phyloP scores from a whole-genome alignment of 1,284 basidiomycete species.

The Rhodotorula sp. region DNA sequence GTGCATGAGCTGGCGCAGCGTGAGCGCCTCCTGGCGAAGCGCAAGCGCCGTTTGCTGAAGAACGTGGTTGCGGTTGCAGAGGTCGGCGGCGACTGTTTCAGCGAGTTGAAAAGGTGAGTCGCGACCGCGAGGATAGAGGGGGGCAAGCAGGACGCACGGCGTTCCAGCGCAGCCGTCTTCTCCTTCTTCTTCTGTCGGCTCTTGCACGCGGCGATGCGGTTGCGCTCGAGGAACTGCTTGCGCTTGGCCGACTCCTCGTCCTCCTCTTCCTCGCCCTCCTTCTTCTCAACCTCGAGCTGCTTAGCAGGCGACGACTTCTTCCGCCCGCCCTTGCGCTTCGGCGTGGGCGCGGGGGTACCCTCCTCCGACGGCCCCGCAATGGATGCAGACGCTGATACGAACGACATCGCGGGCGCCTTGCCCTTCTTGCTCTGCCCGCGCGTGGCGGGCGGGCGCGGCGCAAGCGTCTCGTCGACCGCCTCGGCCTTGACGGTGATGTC shows the following conservation, averaged over 20 bases:
- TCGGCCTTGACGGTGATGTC: constrained; percentile 9
- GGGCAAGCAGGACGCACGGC: constrained; percentile 10
- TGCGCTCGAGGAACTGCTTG: constrained; percentile 37
- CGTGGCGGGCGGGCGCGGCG: constrained; percentile 10
- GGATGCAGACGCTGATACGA: neutral
- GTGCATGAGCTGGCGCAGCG: constrained; percentile 31
- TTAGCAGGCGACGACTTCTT: neutral
- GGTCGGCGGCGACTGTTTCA: constrained; percentile 27
- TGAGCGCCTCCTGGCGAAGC: constrained; percentile 27
- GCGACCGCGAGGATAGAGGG: no score
- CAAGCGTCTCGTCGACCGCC: neutral
- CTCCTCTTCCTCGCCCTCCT: constrained; percentile 9
- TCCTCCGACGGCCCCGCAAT: neutral
- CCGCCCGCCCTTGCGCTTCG: constrained; percentile 1
- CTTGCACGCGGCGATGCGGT: constrained; percentile 41
- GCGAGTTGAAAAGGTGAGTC: neutral
- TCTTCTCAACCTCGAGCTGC: neutral
- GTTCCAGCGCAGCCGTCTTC: constrained; percentile 29
- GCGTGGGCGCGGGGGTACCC: constrained; percentile 5
- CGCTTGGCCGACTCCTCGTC: constrained; percentile 21
- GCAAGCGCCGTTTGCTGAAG: constrained; percentile 32
- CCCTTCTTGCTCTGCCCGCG: constrained; percentile 21
- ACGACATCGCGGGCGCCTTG: constrained; percentile 1
- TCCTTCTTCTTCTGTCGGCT: constrained; percentile 41
- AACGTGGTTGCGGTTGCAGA: constrained; percentile 23